Base-by-base conservation (phyloP, 164 flowering plant genomes). In the Aristolochia californica region DNA sequence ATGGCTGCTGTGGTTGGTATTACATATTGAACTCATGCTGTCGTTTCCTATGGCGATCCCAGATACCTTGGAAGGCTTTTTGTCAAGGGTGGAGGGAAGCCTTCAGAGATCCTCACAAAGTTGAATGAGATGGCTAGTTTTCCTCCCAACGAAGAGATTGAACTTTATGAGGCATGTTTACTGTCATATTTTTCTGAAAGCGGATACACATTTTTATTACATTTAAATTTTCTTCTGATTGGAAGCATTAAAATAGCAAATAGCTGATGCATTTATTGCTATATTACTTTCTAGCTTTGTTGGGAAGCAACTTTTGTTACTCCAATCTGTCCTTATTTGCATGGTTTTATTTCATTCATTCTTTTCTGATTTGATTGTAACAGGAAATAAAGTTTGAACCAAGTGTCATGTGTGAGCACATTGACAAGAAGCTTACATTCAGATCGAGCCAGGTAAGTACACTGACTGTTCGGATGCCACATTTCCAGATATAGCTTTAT, bases 381-480 rank as follows among this genome's bases (percentile, higher is more conserved):
- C 75, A 93, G 99, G 99, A 93, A 75, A 89, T 93, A 71, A 90
- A 93, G 72, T 93, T 87, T 66, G 96, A 85, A 57, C 97, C 99
- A 3, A 68, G 65, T 78, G 86, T 93, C 55, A 84, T 90, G 96
- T 93, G 97, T 70, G 96, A 85, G 63, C 99, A 68, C 58, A 79
- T 93, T 64, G 93, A 87, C 66, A 83, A 80, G 71, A 85, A 71
- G 55, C 54, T 75, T 20, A 71, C 97, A 43, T 94, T 94, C 71
- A 78, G 86, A 49, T 43, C 69, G 43, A 84, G 96, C 69, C 97
- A 94, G 93, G 99, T 85, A 72, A 23, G 9, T 23, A 13, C n/a
- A n/a, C n/a, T n/a, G n/a, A n/a, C n/a, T n/a, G 30, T 7, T 34
- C 10, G 40, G 40, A 7, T 34, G 7, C 40, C 40, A 34, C 40